Conservation (phyloP, 2,329 filamentous ascomycete genomes). For the Stemphylium lycopersici region DNA sequence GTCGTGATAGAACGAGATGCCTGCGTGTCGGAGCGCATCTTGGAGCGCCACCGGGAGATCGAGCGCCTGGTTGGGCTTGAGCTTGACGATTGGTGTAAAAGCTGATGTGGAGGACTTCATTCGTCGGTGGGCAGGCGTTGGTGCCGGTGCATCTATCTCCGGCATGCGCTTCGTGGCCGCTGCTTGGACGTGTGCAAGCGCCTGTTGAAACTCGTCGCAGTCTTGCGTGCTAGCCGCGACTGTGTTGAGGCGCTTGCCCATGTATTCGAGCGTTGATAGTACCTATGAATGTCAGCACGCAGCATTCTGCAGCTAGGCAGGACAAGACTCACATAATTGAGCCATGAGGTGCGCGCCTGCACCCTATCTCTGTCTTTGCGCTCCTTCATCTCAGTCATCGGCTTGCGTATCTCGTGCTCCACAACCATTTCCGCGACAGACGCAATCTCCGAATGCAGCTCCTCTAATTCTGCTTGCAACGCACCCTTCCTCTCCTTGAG, state of each 20-base stretch:
- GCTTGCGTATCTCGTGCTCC: conserved; percentile 70
- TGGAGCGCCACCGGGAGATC: conserved; percentile 41
- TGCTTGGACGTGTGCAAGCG: conserved; percentile 35
- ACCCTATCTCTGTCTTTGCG: conserved; percentile 44
- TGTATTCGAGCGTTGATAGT: conserved; percentile 50
- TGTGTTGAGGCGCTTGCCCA: conserved; percentile 45
- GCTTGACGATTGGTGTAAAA: conserved; percentile 38
- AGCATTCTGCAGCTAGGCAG: too few species aligned
- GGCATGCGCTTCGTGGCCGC: conserved; percentile 36
- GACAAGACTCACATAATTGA: conserved; percentile 48
- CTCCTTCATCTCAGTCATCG: conserved; percentile 57
- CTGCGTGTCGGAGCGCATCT: conserved; percentile 43
- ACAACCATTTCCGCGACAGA: conserved; percentile 74
- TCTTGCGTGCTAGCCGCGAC: conserved; percentile 32
- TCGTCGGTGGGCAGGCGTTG: conserved; percentile 29
- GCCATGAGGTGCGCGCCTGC: conserved; percentile 49
- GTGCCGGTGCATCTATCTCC: conserved; percentile 15
- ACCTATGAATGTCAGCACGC: conserved; percentile 34
- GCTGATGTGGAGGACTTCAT: conserved; percentile 33
- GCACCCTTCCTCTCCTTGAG: conserved; percentile 59
- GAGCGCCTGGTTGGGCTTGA: conserved; percentile 34
- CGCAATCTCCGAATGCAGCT: conserved; percentile 71
- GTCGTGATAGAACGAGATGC: conserved; percentile 39
- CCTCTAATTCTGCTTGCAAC: conserved; percentile 70
- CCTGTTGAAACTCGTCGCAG: conserved; percentile 39